Percentiles rank a stretch among this genome's conserved stretches.
phyloP scores from a whole-genome alignment of 2,329 filamentous ascomycete species.

The Hypomyces rosellus region DNA sequence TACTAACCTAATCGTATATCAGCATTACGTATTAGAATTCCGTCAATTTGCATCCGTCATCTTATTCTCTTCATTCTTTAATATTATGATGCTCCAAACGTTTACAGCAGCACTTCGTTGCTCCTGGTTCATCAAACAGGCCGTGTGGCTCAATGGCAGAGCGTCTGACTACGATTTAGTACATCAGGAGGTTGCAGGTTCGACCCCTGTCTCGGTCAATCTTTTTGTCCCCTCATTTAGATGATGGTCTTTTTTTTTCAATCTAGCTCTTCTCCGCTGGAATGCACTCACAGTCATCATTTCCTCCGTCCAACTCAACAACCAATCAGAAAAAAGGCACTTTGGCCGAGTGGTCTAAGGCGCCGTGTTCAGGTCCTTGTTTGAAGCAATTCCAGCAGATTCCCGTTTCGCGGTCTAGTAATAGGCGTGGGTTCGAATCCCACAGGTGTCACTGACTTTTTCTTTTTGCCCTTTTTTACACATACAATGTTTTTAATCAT shows the following conservation, averaged over 20 bases:
- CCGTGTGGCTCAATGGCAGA: not conserved
- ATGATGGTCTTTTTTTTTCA: too few relatives aligned
- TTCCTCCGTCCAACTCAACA: not conserved
- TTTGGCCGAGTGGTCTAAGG: conserved; percentile 23
- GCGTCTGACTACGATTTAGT: not conserved
- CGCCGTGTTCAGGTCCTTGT: conserved; percentile 16
- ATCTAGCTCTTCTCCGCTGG: not conserved
- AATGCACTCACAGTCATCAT: not conserved
- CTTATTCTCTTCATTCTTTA: too few relatives aligned
- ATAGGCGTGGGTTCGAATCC: conserved; percentile 27
- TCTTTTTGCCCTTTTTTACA: not conserved
- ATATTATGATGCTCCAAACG: too few relatives aligned
- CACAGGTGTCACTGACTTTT: conserved; percentile 21
- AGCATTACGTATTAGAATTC: too few relatives aligned
- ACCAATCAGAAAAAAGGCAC: conserved; percentile 15
- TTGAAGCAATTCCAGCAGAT: not conserved
- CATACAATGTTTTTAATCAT: too few relatives aligned
- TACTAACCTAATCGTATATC: too few relatives aligned
- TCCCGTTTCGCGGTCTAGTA: conserved; percentile 20
- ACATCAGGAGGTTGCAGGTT: conserved; percentile 1
- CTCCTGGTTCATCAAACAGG: not conserved
- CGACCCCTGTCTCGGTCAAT: not conserved
- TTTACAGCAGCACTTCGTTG: too few relatives aligned
- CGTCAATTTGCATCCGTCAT: too few relatives aligned
- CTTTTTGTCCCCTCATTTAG: not conserved